A percentile compares a stretch with the other conserved stretches of the same genome.
These are phyloP conservation scores for Thermochaetoides dissita DNA, from an alignment of 2,329 filamentous ascomycete species.

Conservation along the genomic window DNA sequence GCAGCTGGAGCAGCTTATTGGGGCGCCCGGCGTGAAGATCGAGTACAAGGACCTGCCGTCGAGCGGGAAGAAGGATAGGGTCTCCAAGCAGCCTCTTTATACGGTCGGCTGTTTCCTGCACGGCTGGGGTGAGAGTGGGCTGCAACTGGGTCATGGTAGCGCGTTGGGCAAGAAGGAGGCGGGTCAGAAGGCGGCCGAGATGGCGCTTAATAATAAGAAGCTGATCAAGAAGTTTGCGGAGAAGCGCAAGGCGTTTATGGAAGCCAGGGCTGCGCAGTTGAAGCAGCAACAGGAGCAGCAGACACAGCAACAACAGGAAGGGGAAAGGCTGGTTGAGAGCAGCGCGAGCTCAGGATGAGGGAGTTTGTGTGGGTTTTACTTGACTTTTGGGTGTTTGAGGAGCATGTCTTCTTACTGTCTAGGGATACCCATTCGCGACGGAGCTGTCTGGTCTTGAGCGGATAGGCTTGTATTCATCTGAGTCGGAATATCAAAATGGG, in stretches of 20 bases:
- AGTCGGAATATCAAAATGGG: no score
- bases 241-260: conserved; percentile 32
- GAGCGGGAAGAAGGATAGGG: conserved; percentile 39
- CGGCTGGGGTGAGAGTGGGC: conserved; percentile 52
- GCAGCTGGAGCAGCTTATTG: conserved; percentile 35
- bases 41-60: conserved; percentile 45
- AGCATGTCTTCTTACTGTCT: no score
- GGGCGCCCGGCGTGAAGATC: conserved; percentile 43
- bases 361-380: no score
- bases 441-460: no score
- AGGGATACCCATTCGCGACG: no score
- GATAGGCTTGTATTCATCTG: no score
- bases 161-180: conserved; percentile 57
- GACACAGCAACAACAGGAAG: not conserved
- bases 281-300: not conserved
- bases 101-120: conserved; percentile 51
- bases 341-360: not conserved
- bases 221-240: conserved; percentile 36
- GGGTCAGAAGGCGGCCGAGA: conserved; percentile 49
- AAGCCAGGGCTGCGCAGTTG: conserved; percentile 17
- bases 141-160: conserved; percentile 48
- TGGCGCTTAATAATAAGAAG: conserved; percentile 53
- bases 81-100: conserved; percentile 41
- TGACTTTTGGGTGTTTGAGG: no score
- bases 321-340: not conserved